Percentiles rank a stretch among this genome's conserved stretches.
Conservation (phyloP, 2,329 filamentous ascomycete genomes). For the Xylariaceae sp. region DNA sequence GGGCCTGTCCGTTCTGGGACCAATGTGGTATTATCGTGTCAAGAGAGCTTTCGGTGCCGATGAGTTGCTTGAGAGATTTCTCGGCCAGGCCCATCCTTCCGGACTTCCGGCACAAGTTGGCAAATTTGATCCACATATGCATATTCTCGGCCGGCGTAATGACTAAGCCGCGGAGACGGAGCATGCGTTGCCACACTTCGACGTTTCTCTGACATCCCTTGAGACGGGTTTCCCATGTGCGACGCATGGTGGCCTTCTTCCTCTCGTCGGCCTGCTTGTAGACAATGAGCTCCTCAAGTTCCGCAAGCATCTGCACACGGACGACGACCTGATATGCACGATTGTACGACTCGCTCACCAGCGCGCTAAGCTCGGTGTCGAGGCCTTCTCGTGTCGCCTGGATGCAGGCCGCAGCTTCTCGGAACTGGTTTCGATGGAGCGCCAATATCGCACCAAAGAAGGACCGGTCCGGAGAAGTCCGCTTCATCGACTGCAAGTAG, state of each 20-base stretch:
- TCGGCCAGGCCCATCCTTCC: constrained; percentile 92
- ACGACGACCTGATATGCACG: constrained; percentile 98
- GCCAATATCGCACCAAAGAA: constrained; percentile 98
- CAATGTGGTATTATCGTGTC: constrained; percentile 64
- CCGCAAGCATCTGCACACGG: constrained; percentile 97
- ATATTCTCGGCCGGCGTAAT: constrained; percentile 91
- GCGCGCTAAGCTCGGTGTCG: constrained; percentile 91
- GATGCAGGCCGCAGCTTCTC: constrained; percentile 85
- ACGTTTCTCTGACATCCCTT: constrained; percentile 96
- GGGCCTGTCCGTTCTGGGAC: constrained; percentile 45
- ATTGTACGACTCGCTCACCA: constrained; percentile 98
- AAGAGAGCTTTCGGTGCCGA: constrained; percentile 69
- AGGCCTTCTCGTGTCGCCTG: constrained; percentile 90
- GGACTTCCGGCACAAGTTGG: constrained; percentile 96
- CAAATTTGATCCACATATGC: constrained; percentile 99
- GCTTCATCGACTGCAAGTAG: constrained; percentile 93
- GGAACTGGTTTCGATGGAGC: constrained; percentile 93
- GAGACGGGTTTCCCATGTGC: constrained; percentile 93
- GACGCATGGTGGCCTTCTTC: constrained; percentile 87
- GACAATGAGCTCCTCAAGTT: constrained; percentile 94
- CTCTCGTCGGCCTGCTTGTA: constrained; percentile 94
- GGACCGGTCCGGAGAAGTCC: constrained; percentile 87
- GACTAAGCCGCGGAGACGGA: constrained; percentile 90
- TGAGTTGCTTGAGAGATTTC: constrained; percentile 89
- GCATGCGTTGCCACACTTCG: constrained; percentile 97